These are phyloP conservation scores for Lathyrus aphaca DNA, from an alignment of 306 rosid genomes.

Conservation along the genomic window DNA sequence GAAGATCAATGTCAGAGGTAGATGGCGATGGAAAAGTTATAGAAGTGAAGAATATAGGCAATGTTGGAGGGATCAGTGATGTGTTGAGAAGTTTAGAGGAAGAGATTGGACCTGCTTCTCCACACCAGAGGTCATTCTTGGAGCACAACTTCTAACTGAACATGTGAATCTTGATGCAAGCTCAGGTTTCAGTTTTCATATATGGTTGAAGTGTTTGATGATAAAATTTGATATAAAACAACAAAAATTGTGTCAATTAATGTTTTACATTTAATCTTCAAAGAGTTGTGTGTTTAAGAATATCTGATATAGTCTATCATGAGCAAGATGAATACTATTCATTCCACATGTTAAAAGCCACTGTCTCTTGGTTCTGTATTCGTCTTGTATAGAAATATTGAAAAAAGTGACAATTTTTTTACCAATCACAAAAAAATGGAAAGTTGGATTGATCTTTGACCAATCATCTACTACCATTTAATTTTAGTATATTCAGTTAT, in stretches of 20 bases:
- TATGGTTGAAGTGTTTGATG: neutral
- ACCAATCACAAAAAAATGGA: too few species aligned
- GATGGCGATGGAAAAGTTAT: conserved; percentile 73
- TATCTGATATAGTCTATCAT: too few species aligned
- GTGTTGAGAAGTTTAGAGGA: conserved; percentile 90
- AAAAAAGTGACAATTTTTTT: too few species aligned
- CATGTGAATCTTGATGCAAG: conserved; percentile 28
- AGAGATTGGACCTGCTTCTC: conserved; percentile 97
- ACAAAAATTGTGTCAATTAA: neutral
- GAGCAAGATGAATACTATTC: too few species aligned
- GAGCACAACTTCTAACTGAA: conserved; percentile 69
- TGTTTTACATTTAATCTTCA: neutral
- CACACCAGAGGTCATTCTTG: conserved; percentile 77
- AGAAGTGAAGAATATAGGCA: conserved; percentile 62
- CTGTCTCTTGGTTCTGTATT: too few species aligned
- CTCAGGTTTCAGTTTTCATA: conserved; percentile 17
- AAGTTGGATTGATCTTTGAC: too few species aligned
- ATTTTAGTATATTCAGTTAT: too few species aligned
- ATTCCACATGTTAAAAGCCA: too few species aligned
- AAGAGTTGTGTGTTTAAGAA: neutral
- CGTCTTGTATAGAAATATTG: too few species aligned
- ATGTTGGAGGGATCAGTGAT: conserved; percentile 56
- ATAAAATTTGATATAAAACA: neutral
- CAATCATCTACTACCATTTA: too few species aligned
- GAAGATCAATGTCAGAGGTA: conserved; percentile 82